Conservation (phyloP, 1,139 yeast genomes). For the Yamadazyma membranifaciens region DNA sequence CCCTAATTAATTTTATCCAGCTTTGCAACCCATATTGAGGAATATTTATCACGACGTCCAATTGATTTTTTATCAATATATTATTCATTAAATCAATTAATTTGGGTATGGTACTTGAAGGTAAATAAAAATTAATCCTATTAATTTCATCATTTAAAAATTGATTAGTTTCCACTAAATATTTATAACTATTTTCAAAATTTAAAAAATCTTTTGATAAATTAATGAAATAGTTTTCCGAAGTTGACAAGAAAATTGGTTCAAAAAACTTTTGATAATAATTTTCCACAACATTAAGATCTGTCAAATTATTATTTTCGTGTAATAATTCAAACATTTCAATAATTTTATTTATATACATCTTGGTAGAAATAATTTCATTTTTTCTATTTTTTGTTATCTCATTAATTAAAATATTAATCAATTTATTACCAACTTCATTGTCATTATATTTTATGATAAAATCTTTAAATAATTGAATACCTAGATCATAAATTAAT, state of each 20-base stretch:
- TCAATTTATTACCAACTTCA: conserved; percentile 52
- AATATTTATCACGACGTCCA: conserved; percentile 30
- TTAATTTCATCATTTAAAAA: conserved; percentile 59
- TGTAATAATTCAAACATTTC: conserved; percentile 64
- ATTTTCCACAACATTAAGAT: conserved; percentile 42
- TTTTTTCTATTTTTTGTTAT: conserved; percentile 63
- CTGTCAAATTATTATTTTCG: conserved; percentile 32
- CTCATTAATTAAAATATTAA: conserved; percentile 53
- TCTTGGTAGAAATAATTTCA: conserved; percentile 46
- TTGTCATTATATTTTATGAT: conserved; percentile 41
- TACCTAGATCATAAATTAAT: conserved; percentile 73
- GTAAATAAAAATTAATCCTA: conserved; percentile 54
- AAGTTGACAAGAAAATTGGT: conserved; percentile 54
- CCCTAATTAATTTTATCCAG: conserved; percentile 13
- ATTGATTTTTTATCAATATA: conserved; percentile 59
- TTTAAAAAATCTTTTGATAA: conserved; percentile 28
- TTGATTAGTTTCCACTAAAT: conserved; percentile 51
- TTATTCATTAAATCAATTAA: conserved; percentile 57
- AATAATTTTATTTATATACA: conserved; percentile 58
- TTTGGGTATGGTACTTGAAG: conserved; percentile 53
- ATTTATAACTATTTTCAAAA: conserved; percentile 24
- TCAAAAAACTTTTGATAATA: conserved; percentile 69
- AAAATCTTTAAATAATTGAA: conserved; percentile 52
- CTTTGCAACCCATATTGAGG: conserved; percentile 13
- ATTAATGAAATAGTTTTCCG: conserved; percentile 54